These are phyloP conservation scores for Pecoramyces ruminantium DNA, from an alignment of 192 early-diverging fungal species.

Conservation along the genomic window DNA sequence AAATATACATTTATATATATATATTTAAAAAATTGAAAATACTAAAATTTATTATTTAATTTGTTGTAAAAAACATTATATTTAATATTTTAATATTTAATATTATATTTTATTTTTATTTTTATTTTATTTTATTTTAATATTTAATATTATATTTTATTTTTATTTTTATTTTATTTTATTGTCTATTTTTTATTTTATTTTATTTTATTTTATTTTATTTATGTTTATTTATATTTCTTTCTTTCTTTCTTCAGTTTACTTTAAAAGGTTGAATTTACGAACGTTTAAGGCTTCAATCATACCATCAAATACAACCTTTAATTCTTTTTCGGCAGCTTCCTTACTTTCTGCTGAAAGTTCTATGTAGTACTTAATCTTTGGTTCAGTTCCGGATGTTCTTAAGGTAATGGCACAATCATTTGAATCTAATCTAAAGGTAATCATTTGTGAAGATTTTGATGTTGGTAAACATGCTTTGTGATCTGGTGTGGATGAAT, in stretches of 20 bases:
- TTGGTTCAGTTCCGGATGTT: conserved; percentile 67
- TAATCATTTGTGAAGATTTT: conserved; percentile 73
- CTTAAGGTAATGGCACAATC: conserved; percentile 9
- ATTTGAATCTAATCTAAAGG: conserved; percentile 54
- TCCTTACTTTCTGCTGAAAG: conserved; percentile 13
- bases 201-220: no score
- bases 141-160: no score
- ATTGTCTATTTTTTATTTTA: no score
- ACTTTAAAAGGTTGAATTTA: neutral
- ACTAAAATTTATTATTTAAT: no score
- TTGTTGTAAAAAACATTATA: no score
- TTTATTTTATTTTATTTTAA: no score
- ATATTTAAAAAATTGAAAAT: no score
- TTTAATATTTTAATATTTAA: no score
- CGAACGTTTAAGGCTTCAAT: neutral
- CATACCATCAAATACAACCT: neutral
- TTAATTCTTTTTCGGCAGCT: neutral
- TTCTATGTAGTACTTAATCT: conserved; percentile 75
- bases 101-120: no score
- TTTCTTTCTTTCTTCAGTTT: neutral
- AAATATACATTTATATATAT: no score
- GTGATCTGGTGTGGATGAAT: conserved; percentile 42
- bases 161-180: no score
- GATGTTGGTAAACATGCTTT: conserved; percentile 57
- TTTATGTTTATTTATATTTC: neutral